Percentiles rank a stretch among this genome's conserved stretches.
These are phyloP conservation scores for Colletotrichum chrysophilum DNA, from an alignment of 2,329 filamentous ascomycete genomes.

Conservation along the genomic window DNA sequence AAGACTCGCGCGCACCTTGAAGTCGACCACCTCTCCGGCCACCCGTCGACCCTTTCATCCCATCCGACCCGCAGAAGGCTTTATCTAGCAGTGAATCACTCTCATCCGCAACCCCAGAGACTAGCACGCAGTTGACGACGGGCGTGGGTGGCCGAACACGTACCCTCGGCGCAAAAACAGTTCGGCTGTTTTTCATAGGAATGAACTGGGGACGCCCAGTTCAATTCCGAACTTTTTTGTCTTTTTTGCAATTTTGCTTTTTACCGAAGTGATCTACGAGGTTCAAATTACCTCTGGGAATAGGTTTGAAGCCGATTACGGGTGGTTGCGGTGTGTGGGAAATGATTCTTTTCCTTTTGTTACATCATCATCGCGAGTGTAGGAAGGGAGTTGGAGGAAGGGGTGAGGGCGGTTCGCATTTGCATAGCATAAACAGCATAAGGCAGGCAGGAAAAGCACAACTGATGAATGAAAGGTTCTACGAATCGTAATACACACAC, in stretches of 20 bases:
- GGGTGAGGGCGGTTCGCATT: background rate
- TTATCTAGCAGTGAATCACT: background rate
- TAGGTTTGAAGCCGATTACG: background rate
- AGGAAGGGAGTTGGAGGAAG: background rate
- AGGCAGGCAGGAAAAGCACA: background rate
- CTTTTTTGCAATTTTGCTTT: background rate
- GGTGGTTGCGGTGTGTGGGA: background rate
- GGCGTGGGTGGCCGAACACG: background rate
- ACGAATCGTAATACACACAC: background rate
- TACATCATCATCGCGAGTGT: background rate
- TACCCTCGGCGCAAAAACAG: background rate
- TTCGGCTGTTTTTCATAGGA: background rate
- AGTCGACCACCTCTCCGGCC: background rate
- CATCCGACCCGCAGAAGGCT: background rate
- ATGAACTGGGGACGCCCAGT: background rate
- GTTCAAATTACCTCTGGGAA: accelerated
- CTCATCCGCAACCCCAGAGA: background rate
- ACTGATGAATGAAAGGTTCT: background rate
- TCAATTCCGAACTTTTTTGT: background rate
- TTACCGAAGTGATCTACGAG: accelerated
- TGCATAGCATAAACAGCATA: background rate
- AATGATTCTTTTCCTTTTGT: background rate
- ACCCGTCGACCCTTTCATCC: background rate
- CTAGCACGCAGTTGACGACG: background rate
- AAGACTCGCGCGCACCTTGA: background rate